These are phyloP conservation scores for Syncephalastrum racemosum DNA, from an alignment of 371 early-diverging fungal genomes.

Conservation along the genomic window DNA sequence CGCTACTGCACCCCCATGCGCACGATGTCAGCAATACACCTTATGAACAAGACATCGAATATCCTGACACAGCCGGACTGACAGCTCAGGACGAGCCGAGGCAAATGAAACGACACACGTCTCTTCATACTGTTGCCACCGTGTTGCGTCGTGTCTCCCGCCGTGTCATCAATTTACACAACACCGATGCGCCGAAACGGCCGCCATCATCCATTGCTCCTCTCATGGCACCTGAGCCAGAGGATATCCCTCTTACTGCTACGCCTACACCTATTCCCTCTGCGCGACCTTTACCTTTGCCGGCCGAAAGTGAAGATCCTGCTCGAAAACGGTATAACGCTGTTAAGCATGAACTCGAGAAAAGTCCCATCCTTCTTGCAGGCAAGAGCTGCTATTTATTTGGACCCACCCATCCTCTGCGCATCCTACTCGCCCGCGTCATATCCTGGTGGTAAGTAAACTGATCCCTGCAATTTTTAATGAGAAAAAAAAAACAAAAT, in stretches of 20 bases:
- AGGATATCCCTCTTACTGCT: too few species aligned
- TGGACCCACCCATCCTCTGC: conserved; percentile 26
- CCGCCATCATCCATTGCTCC: too few species aligned
- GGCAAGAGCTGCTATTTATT: conserved; percentile 41
- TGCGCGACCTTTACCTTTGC: too few species aligned
- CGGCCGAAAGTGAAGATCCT: too few species aligned
- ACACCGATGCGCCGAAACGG: conserved; percentile 4
- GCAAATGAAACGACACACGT: conserved; percentile 18
- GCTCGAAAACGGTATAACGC: too few species aligned
- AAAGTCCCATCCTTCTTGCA: conserved; percentile 13
- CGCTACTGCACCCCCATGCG: too few species aligned
- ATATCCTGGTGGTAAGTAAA: conserved; percentile 32
- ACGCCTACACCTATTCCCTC: too few species aligned
- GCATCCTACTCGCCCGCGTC: conserved; percentile 20
- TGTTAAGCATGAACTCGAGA: too few species aligned
- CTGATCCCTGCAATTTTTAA: too few species aligned
- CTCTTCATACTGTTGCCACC: conserved; percentile 23
- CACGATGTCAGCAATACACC: too few species aligned
- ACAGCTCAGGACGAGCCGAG: conserved; percentile 22
- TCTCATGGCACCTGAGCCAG: too few species aligned
- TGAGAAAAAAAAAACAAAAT: too few species aligned
- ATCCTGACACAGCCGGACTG: conserved; percentile 42
- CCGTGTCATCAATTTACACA: conserved; percentile 34
- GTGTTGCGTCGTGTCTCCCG: conserved; percentile 26
- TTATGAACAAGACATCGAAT: conserved; percentile 22